These are phyloP conservation scores for Lepidium didymum DNA, from an alignment of 345 rosid genomes.

Conservation along the genomic window DNA sequence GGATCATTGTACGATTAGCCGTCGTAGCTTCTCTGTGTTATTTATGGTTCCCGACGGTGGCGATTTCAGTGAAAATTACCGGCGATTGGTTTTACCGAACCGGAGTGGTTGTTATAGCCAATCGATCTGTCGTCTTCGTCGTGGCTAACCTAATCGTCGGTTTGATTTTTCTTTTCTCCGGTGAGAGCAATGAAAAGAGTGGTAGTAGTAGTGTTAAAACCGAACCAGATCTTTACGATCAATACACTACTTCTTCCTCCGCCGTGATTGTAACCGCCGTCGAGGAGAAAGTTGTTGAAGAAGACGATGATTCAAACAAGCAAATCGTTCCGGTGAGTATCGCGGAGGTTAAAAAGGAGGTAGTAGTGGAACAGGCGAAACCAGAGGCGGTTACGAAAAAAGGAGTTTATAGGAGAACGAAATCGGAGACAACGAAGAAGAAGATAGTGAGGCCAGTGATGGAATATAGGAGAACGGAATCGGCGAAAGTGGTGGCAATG, in stretches of 20 bases:
- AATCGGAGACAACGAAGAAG: conserved; percentile 5
- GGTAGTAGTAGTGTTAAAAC: background rate
- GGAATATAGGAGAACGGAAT: conserved; percentile 11
- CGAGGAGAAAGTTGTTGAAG: background rate
- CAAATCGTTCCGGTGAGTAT: background rate
- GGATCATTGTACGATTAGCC: background rate
- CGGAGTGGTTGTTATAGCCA: background rate
- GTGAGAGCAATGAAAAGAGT: background rate
- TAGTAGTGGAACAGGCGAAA: background rate
- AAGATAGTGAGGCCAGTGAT: background rate
- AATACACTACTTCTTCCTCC: conserved; percentile 8
- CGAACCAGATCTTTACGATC: conserved; percentile 13
- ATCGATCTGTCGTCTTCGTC: conserved; percentile 4
- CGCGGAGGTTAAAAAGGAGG: background rate
- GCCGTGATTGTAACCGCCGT: background rate
- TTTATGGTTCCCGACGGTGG: conserved; percentile 9
- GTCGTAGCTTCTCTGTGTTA: background rate
- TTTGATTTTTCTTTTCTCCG: conserved; percentile 5
- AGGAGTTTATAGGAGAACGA: background rate
- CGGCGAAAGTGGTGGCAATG: background rate
- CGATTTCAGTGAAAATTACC: background rate
- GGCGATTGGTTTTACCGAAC: background rate
- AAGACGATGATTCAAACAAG: background rate
- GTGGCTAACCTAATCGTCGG: background rate
- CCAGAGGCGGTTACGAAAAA: background rate